Base-by-base conservation (phyloP, 805 yeast species). In the Blastobotrys muscicola region DNA sequence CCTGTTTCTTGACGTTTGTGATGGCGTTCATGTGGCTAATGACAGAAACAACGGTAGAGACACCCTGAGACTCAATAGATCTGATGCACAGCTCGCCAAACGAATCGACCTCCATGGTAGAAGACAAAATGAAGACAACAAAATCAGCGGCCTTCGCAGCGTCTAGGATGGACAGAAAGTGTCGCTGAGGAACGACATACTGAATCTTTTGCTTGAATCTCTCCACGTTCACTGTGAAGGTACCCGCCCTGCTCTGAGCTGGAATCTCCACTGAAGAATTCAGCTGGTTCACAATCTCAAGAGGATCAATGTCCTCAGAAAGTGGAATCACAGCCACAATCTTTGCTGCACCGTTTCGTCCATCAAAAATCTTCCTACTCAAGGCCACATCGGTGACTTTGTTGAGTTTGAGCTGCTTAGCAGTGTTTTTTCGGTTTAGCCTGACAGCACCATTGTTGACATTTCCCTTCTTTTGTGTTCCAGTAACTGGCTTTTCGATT, bases 21-120 rank as follows among this genome's bases (percentile, higher is more conserved):
- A 78, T 75, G 20, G 40, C 41, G 2, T 42, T 15, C 29, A 48
- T 23, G 29, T 40, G 29, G 30, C 36, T 26, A 7, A 53, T 42
- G 20, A 54, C 49, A 3, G 56, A 43, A n/a, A 49, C 34, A 1
- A 79, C 80, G 3, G 86, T 76, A 0, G 95, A 81, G 10, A 89
- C 82, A 69, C 97, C 97, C 67, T 94, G 98, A 10, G 89, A 74
- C 56, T 85, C 86, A 31, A 89, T 72, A 1, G 95, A 85, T 64
- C 97, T 78, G 45, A 92, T 70, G 26, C 89, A 77, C 56, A 85
- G 89, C 65, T 92, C 98, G 39, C 97, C 97, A 54, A 77, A 75
- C 33, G 72, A 73, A 51, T 82, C 87, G 42, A 90, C 90, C 65
- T 92, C 97, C 39, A 78, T 75, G 13, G 75, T 68, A 6, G 95